These are phyloP conservation scores for Eremochloa ophiuroides DNA, from an alignment of 176 grass and related monocot species.

Conservation along the genomic window DNA sequence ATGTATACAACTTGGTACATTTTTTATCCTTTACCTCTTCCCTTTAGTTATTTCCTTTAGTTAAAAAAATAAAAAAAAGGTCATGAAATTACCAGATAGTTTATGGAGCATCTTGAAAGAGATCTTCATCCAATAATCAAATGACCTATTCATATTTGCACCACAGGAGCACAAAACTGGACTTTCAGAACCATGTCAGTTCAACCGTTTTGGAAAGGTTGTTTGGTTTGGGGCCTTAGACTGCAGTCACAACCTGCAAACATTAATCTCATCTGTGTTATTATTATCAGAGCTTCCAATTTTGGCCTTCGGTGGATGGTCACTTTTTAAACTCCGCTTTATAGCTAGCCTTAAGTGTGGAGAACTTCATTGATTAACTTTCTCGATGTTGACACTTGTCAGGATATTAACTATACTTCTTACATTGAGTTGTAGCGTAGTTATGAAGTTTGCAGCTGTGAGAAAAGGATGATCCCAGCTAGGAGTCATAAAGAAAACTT, in stretches of 20 bases:
- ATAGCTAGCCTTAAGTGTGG: neutral
- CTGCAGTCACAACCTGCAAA: conserved; percentile 96
- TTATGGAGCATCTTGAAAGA: conserved; percentile 59
- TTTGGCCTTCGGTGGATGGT: conserved; percentile 8
- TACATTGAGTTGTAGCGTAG: neutral
- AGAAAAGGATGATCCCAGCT: neutral
- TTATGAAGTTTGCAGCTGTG: neutral
- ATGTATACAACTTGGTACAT: neutral
- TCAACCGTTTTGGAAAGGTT: conserved; percentile 49
- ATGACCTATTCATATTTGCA: conserved; percentile 45
- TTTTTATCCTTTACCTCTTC: neutral
- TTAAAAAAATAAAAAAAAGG: conserved; percentile 32
- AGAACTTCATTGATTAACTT: conserved; percentile 9
- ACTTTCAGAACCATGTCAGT: conserved; percentile 42
- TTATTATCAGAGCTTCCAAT: conserved; percentile 39
- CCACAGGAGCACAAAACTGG: conserved; percentile 24
- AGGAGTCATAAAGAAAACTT: neutral
- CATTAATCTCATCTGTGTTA: conserved; percentile 62
- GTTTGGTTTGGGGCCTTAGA: conserved; percentile 74
- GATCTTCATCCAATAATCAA: conserved; percentile 65
- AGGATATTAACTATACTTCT: neutral
- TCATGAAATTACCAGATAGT: conserved; percentile 63
- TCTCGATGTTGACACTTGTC: neutral
- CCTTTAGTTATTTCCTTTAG: conserved; percentile 23
- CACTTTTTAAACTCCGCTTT: conserved; percentile 26